These are phyloP conservation scores for Penicillium sp. DNA, from an alignment of 2,329 filamentous ascomycete species.

Conservation along the genomic window DNA sequence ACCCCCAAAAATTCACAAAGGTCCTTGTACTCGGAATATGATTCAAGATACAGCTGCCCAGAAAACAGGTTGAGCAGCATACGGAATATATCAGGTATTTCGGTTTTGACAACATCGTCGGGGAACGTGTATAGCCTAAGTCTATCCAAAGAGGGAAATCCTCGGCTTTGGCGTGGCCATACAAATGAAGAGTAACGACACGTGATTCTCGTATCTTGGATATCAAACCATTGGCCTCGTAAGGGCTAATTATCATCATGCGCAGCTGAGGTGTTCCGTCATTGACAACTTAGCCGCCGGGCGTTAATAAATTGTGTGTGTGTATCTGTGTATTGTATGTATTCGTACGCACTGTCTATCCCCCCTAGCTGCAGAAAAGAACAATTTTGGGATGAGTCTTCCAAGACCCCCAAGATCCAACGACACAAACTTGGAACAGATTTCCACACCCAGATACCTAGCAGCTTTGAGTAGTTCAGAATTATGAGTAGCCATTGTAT, in stretches of 20 bases:
- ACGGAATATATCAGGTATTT: conserved; percentile 30
- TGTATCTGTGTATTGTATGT: too few relatives aligned
- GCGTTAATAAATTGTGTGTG: too few relatives aligned
- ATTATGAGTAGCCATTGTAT: too few relatives aligned
- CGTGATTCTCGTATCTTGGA: conserved; percentile 36
- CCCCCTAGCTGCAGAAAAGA: too few relatives aligned
- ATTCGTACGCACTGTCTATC: too few relatives aligned
- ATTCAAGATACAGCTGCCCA: conserved; percentile 63
- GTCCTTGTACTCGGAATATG: conserved; percentile 53
- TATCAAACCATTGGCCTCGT: conserved; percentile 57
- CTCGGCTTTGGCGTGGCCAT: conserved; percentile 43
- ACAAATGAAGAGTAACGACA: conserved; percentile 50
- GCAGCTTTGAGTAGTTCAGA: too few relatives aligned
- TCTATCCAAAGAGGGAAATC: conserved; percentile 38
- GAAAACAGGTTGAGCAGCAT: conserved; percentile 64
- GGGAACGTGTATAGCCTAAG: conserved; percentile 48
- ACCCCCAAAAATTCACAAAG: conserved; percentile 23
- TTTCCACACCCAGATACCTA: too few relatives aligned
- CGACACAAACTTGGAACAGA: too few relatives aligned
- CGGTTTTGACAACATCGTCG: conserved; percentile 2
- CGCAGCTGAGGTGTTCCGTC: conserved; percentile 4
- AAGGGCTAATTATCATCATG: conserved; percentile 60
- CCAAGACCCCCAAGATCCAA: too few relatives aligned
- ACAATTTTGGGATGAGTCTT: too few relatives aligned
- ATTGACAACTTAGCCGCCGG: background rate